Evolutionary conservation across 2,329 filamentous ascomycete genomes (phyloP).

Genomic region (Talaromyces sp.): DNA sequence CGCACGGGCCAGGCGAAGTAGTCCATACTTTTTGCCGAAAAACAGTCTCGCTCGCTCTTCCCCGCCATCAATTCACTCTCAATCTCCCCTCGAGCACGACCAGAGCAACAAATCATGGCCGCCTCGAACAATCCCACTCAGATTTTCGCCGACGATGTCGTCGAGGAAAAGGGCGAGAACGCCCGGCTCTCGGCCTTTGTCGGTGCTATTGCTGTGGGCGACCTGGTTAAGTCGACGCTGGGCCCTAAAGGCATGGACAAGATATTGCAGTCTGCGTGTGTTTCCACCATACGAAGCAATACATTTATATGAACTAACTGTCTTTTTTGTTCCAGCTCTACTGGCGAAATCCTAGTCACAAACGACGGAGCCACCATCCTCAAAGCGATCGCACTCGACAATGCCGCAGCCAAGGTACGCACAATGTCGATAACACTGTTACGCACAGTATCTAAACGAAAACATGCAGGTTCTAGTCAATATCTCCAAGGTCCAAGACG

Average conservation of each 20-base stretch:
- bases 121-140: conserved; percentile 70
- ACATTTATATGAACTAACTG: background rate
- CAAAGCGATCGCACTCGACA: conserved; percentile 96
- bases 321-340: conserved; percentile 57
- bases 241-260: conserved; percentile 99
- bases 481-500: conserved; percentile 98
- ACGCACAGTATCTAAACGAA: background rate
- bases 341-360: conserved; percentile 94
- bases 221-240: conserved; percentile 93
- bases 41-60: background rate
- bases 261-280: conserved; percentile 89
- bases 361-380: conserved; percentile 98
- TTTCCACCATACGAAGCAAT: conserved; percentile 17
- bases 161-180: conserved; percentile 98
- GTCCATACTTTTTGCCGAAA: conserved; percentile 10
- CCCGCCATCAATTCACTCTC: conserved; percentile 3
- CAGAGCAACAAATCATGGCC: conserved; percentile 8
- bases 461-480: conserved; percentile 62
- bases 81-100: background rate
- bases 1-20: conserved; percentile 7
- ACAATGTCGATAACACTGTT: background rate
- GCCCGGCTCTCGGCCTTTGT: conserved; percentile 97
- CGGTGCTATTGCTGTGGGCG: conserved; percentile 93
- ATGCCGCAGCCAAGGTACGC: conserved; percentile 86
- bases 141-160: conserved; percentile 96